phyloP scores from a whole-genome alignment of 306 rosid genomes.

The Vigna reflexopilosa region DNA sequence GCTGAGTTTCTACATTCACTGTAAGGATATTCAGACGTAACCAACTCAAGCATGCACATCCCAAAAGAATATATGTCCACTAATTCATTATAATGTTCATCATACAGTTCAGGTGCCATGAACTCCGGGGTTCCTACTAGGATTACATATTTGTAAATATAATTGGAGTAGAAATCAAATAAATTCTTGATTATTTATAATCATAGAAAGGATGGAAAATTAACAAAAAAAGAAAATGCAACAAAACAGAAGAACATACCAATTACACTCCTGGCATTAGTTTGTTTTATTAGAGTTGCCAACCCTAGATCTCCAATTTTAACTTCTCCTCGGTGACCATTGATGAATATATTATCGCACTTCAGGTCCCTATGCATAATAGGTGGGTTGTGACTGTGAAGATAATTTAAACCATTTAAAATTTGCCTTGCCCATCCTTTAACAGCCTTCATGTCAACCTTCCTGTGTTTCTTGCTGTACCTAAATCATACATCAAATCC shows the following conservation, averaged over 20 bases:
- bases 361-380: conserved; percentile 61
- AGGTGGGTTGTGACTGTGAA: conserved; percentile 58
- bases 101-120: conserved; percentile 67
- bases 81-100: conserved; percentile 60
- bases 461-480: conserved; percentile 22
- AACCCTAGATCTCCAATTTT: conserved; percentile 64
- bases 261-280: conserved; percentile 17
- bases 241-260: conserved; percentile 3
- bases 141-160: conserved; percentile 19
- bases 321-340: conserved; percentile 65
- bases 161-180: conserved; percentile 25
- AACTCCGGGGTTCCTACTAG: conserved; percentile 61
- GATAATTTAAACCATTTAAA: conserved; percentile 46
- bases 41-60: conserved; percentile 42
- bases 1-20: conserved; percentile 29
- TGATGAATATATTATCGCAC: conserved; percentile 62
- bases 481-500: conserved; percentile 22
- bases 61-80: conserved; percentile 66
- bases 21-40: conserved; percentile 22
- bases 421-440: conserved; percentile 30
- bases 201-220: background rate
- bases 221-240: background rate
- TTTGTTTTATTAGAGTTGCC: conserved; percentile 3
- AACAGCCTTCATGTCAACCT: conserved; percentile 1
- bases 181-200: background rate